These are phyloP conservation scores for Neonectria coccinea DNA, from an alignment of 2,329 filamentous ascomycete genomes.

Conservation along the genomic window DNA sequence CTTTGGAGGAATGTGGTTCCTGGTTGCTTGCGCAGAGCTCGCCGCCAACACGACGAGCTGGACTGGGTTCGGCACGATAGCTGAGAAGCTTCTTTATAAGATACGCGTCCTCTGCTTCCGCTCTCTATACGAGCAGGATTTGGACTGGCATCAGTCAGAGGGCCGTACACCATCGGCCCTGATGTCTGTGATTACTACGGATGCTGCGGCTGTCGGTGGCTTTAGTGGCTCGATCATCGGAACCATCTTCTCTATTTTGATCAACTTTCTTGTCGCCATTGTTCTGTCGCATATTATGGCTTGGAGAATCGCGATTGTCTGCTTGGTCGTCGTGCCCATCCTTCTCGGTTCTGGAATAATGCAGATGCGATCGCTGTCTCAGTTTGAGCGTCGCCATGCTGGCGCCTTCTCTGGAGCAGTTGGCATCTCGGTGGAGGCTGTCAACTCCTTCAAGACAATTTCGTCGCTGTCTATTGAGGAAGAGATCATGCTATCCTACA, in stretches of 20 bases:
- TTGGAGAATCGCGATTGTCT: slow-evolving; percentile 82
- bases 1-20: slow-evolving; percentile 68
- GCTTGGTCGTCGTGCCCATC: slow-evolving; percentile 75
- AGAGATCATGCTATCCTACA: slow-evolving; percentile 65
- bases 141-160: slow-evolving; percentile 78
- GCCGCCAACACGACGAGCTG: slow-evolving; percentile 68
- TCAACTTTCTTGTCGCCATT: slow-evolving; percentile 77
- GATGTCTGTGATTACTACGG: slow-evolving; percentile 75
- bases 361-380: slow-evolving; percentile 71
- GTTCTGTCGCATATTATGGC: slow-evolving; percentile 77
- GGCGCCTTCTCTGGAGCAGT: slow-evolving; percentile 73
- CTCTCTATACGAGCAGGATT: slow-evolving; percentile 73
- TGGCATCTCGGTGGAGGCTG: slow-evolving; percentile 74
- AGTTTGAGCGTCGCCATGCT: slow-evolving; percentile 72
- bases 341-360: slow-evolving; percentile 77
- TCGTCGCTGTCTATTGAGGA: slow-evolving; percentile 66
- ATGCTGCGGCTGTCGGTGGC: slow-evolving; percentile 74
- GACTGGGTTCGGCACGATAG: slow-evolving; percentile 60
- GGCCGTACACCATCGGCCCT: slow-evolving; percentile 71
- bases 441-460: slow-evolving; percentile 73
- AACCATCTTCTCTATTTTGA: slow-evolving; percentile 73
- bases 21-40: slow-evolving; percentile 61
- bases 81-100: slow-evolving; percentile 73
- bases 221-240: slow-evolving; percentile 79
- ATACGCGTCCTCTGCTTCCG: slow-evolving; percentile 73